Evolutionary conservation across 2,329 filamentous ascomycete genomes (phyloP).

Genomic region (Davidsoniella eucalypti): DNA sequence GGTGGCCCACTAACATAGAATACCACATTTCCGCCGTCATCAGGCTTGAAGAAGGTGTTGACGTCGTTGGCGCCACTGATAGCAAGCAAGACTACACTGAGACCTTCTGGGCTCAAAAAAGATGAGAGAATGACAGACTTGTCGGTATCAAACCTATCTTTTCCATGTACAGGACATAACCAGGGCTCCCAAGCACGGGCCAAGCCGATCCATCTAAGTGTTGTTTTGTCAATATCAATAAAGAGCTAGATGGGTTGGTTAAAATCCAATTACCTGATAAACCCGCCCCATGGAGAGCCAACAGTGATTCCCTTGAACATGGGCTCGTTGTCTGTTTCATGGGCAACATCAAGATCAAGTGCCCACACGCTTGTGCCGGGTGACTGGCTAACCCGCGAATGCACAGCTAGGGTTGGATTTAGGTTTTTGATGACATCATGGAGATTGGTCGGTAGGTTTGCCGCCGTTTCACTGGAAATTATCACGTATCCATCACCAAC

Average conservation of each 20-base stretch:
- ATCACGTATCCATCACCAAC: constrained; percentile 47
- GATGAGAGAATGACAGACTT: constrained; percentile 66
- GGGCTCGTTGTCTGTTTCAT: constrained; percentile 39
- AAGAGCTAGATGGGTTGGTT: too few species aligned
- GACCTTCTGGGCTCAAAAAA: constrained; percentile 56
- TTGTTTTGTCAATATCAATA: not conserved
- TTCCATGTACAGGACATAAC: constrained; percentile 78
- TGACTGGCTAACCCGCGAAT: constrained; percentile 44
- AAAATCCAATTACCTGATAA: constrained; percentile 29
- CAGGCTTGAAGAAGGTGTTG: constrained; percentile 50
- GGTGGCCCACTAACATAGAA: constrained; percentile 37
- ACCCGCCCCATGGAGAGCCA: constrained; percentile 43
- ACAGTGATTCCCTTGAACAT: constrained; percentile 38
- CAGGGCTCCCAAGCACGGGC: constrained; percentile 69
- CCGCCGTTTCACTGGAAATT: constrained; percentile 23
- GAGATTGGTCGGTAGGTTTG: constrained; percentile 25
- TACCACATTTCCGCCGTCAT: constrained; percentile 46
- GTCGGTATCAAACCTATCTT: constrained; percentile 46
- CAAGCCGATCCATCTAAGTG: constrained; percentile 57
- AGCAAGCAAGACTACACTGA: constrained; percentile 61
- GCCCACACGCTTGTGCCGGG: constrained; percentile 55
- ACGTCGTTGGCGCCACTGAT: constrained; percentile 60
- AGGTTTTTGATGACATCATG: constrained; percentile 40
- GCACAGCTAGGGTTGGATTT: constrained; percentile 37
- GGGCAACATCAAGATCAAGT: constrained; percentile 38